Conservation (phyloP, 2,329 filamentous ascomycete species). For the Fusarium begoniae region DNA sequence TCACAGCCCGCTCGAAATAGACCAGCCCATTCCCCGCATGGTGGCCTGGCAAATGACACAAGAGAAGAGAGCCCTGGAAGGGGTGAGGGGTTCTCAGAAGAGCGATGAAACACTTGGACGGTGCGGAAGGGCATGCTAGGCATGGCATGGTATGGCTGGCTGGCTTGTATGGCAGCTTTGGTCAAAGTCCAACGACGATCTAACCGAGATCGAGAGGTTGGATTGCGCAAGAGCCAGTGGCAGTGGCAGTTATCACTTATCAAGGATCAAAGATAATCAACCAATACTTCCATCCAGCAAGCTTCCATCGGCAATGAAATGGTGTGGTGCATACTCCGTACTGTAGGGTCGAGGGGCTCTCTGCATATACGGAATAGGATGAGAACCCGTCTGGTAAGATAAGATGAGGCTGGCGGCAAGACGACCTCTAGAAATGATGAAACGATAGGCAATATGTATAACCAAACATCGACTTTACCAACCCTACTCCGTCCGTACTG, state of each 20-base stretch:
- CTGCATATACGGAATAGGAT: not conserved
- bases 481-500: not conserved
- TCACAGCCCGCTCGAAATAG: constrained; percentile 36
- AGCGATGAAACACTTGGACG: constrained; percentile 30
- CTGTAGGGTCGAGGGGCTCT: not conserved
- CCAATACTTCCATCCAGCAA: not conserved
- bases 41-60: constrained; percentile 38
- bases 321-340: constrained; percentile 11
- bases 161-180: constrained; percentile 7
- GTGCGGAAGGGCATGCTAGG: not conserved
- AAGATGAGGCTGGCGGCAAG: constrained; percentile 26
- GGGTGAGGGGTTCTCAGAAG: constrained; percentile 17
- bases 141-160: not conserved
- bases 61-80: constrained; percentile 2
- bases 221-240: constrained; percentile 17
- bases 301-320: constrained; percentile 10
- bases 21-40: constrained; percentile 35
- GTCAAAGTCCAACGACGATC: constrained; percentile 26
- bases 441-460: constrained; percentile 14
- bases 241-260: constrained; percentile 3
- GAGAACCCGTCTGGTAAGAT: constrained; percentile 11
- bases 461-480: not conserved
- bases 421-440: constrained; percentile 17
- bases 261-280: constrained; percentile 15
- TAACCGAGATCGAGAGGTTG: constrained; percentile 37